phyloP scores from a whole-genome alignment of 495 filamentous ascomycete species.

The Xylaria bambusicola region DNA sequence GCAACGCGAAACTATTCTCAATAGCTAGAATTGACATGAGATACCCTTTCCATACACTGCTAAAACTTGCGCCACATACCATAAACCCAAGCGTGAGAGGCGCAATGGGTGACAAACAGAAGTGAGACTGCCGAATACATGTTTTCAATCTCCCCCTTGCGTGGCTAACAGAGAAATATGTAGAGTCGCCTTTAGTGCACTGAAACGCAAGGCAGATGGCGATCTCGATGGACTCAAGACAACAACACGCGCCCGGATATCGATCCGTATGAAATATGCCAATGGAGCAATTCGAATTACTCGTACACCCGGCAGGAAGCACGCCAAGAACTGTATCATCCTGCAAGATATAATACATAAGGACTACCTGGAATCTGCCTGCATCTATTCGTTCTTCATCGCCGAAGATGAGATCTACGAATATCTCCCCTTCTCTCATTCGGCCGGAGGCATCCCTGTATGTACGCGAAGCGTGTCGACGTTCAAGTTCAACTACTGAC shows the following conservation, averaged over 20 bases:
- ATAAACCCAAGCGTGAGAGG: neutral
- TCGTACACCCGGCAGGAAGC: slow-evolving; percentile 20
- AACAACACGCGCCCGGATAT: slow-evolving; percentile 1
- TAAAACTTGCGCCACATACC: neutral
- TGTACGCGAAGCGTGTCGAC: neutral
- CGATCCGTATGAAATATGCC: slow-evolving; percentile 12
- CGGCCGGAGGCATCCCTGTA: slow-evolving; percentile 20
- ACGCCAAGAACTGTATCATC: slow-evolving; percentile 26
- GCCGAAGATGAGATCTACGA: slow-evolving; percentile 21
- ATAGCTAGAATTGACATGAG: neutral
- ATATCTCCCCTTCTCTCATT: slow-evolving; percentile 23
- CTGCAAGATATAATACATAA: slow-evolving; percentile 23
- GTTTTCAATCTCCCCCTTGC: neutral
- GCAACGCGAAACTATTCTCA: neutral
- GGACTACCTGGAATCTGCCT: slow-evolving; percentile 23
- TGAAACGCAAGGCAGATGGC: slow-evolving; percentile 7
- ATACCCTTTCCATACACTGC: neutral
- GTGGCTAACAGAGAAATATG: neutral
- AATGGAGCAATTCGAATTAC: slow-evolving; percentile 26
- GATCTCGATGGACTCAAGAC: neutral
- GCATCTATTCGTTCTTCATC: slow-evolving; percentile 25
- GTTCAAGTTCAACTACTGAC: neutral
- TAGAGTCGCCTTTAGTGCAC: neutral
- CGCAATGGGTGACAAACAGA: neutral
- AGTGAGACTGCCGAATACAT: neutral